phyloP scores from a whole-genome alignment of 768 basidiomycete genomes.

The Agrocybe praecox region DNA sequence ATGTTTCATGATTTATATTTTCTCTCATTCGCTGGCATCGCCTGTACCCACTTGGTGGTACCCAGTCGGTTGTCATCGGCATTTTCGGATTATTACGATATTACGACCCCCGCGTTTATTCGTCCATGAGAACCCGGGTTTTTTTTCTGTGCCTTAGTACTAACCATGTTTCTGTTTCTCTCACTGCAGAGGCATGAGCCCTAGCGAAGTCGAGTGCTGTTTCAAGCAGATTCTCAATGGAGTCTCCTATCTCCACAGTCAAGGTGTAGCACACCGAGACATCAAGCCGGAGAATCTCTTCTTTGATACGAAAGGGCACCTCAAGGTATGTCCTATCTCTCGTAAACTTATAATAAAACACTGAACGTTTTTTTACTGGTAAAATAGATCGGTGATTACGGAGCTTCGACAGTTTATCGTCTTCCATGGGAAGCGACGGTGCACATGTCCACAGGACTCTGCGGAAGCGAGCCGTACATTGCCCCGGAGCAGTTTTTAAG shows the following conservation, averaged over 20 bases:
- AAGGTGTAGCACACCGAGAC: conserved; percentile 97
- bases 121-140: background rate
- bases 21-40: background rate
- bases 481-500: conserved; percentile 96
- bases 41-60: background rate
- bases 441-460: conserved; percentile 96
- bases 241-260: conserved; percentile 88
- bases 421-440: conserved; percentile 98
- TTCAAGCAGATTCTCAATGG: conserved; percentile 96
- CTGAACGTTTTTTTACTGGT: background rate
- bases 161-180: conserved; percentile 11
- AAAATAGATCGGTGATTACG: conserved; percentile 94
- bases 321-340: conserved; percentile 67
- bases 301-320: conserved; percentile 88
- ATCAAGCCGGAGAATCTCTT: conserved; percentile 98
- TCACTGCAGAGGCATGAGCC: conserved; percentile 62
- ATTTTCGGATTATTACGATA: background rate
- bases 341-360: background rate
- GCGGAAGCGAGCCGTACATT: conserved; percentile 98
- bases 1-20: conserved; percentile 4
- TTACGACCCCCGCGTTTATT: background rate
- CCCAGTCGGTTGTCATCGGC: background rate
- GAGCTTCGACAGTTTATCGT: conserved; percentile 98
- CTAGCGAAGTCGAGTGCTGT: conserved; percentile 93
- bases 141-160: conserved; percentile 4